Evolutionary conservation across 176 grass and related monocot species (phyloP).

Genomic region (Ananas comosus): DNA sequence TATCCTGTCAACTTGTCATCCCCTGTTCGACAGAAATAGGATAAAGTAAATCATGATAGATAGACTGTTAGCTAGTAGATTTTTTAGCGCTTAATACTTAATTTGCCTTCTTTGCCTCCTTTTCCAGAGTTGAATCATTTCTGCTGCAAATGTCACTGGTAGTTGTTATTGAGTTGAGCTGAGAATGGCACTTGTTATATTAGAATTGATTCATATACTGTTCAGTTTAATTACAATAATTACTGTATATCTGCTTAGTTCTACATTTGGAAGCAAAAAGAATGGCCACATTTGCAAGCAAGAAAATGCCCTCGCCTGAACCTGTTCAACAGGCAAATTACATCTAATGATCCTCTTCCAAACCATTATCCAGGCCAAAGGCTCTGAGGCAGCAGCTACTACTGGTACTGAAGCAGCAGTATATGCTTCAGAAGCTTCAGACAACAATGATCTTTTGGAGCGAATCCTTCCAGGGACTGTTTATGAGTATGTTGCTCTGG

Average conservation of each 20-base stretch:
- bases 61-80: background rate
- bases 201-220: too few relatives aligned
- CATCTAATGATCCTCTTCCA: background rate
- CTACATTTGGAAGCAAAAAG: too few relatives aligned
- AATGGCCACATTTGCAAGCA: too few relatives aligned
- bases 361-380: slow-evolving; percentile 55
- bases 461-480: slow-evolving; percentile 68
- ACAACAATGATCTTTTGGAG: slow-evolving; percentile 87
- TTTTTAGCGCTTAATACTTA: background rate
- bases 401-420: slow-evolving; percentile 87
- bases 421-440: slow-evolving; percentile 96
- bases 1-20: too few relatives aligned
- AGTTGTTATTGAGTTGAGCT: too few relatives aligned
- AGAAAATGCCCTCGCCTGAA: background rate
- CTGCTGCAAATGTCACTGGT: too few relatives aligned
- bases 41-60: background rate
- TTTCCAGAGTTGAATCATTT: too few relatives aligned
- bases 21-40: too few relatives aligned
- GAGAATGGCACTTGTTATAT: too few relatives aligned
- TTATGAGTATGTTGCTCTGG: slow-evolving; percentile 70
- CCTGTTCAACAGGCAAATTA: background rate
- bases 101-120: too few relatives aligned
- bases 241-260: too few relatives aligned
- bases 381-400: slow-evolving; percentile 75
- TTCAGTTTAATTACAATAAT: too few relatives aligned